A percentile compares a stretch with the other conserved stretches of the same genome.
Evolutionary conservation across 2,329 filamentous ascomycete species (phyloP).

Genomic region (Clonostachys sp.): DNA sequence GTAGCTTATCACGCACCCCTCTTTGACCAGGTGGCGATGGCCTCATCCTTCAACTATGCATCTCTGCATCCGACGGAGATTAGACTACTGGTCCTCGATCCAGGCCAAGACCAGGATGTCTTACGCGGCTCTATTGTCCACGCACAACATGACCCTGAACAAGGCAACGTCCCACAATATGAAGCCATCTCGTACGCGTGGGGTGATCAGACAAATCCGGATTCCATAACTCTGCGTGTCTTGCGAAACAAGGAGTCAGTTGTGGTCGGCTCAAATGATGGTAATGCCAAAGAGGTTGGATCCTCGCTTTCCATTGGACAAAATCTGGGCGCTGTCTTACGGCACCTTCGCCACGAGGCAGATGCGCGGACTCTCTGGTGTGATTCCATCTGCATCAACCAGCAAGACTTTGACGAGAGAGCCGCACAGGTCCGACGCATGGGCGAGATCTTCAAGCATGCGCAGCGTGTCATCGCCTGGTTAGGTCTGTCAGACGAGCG

Average conservation of each 20-base stretch:
- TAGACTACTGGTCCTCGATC: not conserved
- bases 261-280: not conserved
- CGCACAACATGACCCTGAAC: not conserved
- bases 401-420: conserved; percentile 2
- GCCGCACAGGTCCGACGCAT: conserved; percentile 2
- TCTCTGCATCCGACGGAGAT: not conserved
- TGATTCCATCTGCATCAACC: conserved; percentile 5
- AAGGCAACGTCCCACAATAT: not conserved
- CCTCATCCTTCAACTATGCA: not conserved
- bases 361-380: not conserved
- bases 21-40: not conserved
- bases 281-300: not conserved
- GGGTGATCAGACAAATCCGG: not conserved
- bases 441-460: not conserved
- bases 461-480: not conserved
- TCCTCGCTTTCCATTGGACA: not conserved
- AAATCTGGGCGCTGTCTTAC: conserved; percentile 1
- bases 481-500: not conserved
- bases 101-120: not conserved
- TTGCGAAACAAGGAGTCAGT: not conserved
- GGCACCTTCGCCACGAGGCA: not conserved
- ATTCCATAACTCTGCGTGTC: not conserved
- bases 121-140: not conserved
- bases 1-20: no score
- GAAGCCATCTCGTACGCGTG: conserved; percentile 3